Evolutionary conservation across 2,329 filamentous ascomycete species (phyloP), one percentile per base, ranked within the genome.

Genomic region (Achaetomium macrosporum): DNA sequence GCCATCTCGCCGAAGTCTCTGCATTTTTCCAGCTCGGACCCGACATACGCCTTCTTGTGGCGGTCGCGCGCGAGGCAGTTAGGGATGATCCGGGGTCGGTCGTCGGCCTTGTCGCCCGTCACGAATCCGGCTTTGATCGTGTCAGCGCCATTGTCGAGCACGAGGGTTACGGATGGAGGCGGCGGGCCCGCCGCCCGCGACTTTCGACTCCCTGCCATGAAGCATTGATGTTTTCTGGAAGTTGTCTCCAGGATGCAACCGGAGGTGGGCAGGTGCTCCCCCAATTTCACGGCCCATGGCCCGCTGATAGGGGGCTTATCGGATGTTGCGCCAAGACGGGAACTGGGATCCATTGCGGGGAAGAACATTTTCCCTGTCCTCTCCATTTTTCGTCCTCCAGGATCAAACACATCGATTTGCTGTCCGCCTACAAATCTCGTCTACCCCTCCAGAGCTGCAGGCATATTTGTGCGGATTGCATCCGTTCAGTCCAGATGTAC

Each of bases 141-240:
- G 71, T 88, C 86, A 41, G 86, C 91, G 67, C 93, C 93, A 73
- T 97, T 96, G 73, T 99, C 93, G 64, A 99, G 77, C 42, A 99
- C 79, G 50, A 99, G 83, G 0, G 91, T 96, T 54, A 75, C 80
- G 1, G 76, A 66, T 0, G 85, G 84, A 8, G 81, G 72, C 20
- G 75, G 66, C 4, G 79, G 72, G 42, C 73, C 72, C 6, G 75
- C 67, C 15, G 74, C 67, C 49, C 81, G 81, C 46, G 76, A 71
- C 66, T 81, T 85, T 62, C 57, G 58, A 42, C 56, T 55, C 42
- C 46, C 54, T 41, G 53, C 52, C 60, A 62, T 62, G 39, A 15
- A 16, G 29, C 3, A 16, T 13, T 42, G 39, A 41, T 6, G 39
- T 19, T 41, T 44, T 13, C 10, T 35, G 42, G 36, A 41, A 16